These are phyloP conservation scores for Mycena belliarum DNA, from an alignment of 768 basidiomycete species.

Conservation along the genomic window DNA sequence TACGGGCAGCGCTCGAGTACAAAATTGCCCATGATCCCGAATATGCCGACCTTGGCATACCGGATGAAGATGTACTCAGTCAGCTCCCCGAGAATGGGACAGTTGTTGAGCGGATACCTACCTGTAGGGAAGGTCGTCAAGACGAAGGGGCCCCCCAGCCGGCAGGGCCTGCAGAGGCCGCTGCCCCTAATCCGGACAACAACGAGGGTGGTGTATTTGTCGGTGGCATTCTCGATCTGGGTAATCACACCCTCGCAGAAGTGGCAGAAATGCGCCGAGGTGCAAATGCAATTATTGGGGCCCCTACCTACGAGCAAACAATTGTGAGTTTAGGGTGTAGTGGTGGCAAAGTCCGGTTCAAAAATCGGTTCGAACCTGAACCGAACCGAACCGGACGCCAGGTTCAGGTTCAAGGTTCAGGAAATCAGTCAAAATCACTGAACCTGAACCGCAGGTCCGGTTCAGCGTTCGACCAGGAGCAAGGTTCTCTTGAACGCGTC, in stretches of 20 bases:
- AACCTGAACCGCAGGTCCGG: no score
- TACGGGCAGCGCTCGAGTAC: conserved; percentile 5
- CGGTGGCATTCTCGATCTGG: conserved; percentile 9
- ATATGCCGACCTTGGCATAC: conserved; percentile 1
- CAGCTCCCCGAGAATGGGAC: conserved; percentile 14
- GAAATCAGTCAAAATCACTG: no score
- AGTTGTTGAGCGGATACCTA: conserved; percentile 10
- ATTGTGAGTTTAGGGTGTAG: no score
- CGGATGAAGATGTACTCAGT: not conserved
- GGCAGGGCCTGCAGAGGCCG: conserved; percentile 5
- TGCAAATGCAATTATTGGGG: not conserved
- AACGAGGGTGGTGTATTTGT: not conserved
- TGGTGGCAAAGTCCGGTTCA: no score
- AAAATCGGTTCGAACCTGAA: no score
- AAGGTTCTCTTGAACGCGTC: no score
- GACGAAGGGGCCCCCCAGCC: not conserved
- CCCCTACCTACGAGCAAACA: conserved; percentile 1
- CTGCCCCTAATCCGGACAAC: not conserved
- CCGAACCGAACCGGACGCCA: no score
- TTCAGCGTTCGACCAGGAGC: no score
- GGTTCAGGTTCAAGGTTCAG: no score
- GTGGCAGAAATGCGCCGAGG: not conserved
- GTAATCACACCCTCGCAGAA: not conserved
- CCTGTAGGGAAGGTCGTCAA: conserved; percentile 5
- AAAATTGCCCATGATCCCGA: conserved; percentile 15